Base-by-base conservation (phyloP, 768 basidiomycete species). In the Leucosporidium yakuticum region DNA sequence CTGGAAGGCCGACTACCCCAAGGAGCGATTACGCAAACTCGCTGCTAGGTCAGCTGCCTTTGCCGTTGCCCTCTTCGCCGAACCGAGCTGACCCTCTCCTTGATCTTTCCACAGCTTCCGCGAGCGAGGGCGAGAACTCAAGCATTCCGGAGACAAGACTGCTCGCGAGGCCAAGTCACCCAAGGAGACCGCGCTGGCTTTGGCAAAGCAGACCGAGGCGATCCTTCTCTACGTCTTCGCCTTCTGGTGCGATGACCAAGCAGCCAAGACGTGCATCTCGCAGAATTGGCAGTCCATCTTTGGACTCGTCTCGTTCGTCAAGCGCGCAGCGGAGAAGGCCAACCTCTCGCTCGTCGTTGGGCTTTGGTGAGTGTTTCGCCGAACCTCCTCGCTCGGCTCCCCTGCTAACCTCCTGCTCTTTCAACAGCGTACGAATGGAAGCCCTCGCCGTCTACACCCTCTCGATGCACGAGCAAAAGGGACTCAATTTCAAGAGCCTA, bases 181-280 rank as follows among this genome's bases (percentile, higher is more conserved):
- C 83, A 4, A 84, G 86, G 78, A 84, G 83, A 75, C 85, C 87
- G 73, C 87, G 85, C 77, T 91, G 75, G 87, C 88, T 34, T 84
- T 88, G 31, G 82, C 91, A 25, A 90, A 91, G 77, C 85, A 89
- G 57, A 79, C 90, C 50, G 89, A 92, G 78, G 87, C 90, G 53
- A 83, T 91, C 65, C 81, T 91, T 53, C 88, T 87, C 79, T 92
- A 91, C 79, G 85, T 88, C 6, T 93, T 90, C 76, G 84, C 88
- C 7, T 82, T 89, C 72, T 93, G 90, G 90, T 85, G 84, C 78
- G 86, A 83, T 58, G 77, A 77, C 32, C 64, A 65, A 23, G 75
- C 73, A 6, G 62, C 82, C 66, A 82, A 82, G 65, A 74, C 78
- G 11, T 71, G 69, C 58, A 56, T 67, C 25, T 20, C 23, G 4